phyloP scores from a whole-genome alignment of 106 monocot species.

The Platanthera guangdongensis region DNA sequence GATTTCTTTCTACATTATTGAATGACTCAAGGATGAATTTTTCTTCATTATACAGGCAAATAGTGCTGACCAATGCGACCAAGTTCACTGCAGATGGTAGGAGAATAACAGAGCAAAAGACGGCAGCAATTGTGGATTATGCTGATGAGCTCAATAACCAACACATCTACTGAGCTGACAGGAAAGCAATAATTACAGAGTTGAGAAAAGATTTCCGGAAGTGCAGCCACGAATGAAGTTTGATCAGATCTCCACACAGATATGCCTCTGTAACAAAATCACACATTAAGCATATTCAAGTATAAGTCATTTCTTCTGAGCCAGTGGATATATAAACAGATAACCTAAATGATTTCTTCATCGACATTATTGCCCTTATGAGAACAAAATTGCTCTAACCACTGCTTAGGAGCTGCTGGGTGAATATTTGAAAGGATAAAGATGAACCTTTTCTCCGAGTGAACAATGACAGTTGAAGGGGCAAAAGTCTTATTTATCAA shows the following conservation, averaged over 20 bases:
- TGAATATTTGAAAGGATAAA: slow-evolving; percentile 49
- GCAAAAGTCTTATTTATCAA: slow-evolving; percentile 47
- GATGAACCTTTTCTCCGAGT: slow-evolving; percentile 77
- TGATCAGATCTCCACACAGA: not conserved
- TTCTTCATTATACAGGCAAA: not conserved
- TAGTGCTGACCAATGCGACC: not conserved
- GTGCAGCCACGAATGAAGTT: not conserved
- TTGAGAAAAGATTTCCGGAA: not conserved
- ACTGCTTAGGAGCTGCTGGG: slow-evolving; percentile 85
- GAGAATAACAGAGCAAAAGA: not conserved
- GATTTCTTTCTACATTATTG: not conserved
- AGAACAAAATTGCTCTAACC: slow-evolving; percentile 70
- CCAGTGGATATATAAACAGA: not conserved
- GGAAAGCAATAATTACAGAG: not conserved
- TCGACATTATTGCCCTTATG: slow-evolving; percentile 20
- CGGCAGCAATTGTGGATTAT: not conserved
- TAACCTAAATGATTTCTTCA: not conserved
- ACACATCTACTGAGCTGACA: not conserved
- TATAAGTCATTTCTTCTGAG: not conserved
- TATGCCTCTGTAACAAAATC: not conserved
- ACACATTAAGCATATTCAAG: not conserved
- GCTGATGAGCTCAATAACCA: not conserved
- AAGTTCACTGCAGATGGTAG: not conserved
- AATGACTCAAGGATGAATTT: not conserved
- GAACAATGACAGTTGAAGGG: slow-evolving; percentile 70